Base-by-base conservation (phyloP, 2,329 filamentous ascomycete genomes). In the Cladosporium austrohemisphaericum region DNA sequence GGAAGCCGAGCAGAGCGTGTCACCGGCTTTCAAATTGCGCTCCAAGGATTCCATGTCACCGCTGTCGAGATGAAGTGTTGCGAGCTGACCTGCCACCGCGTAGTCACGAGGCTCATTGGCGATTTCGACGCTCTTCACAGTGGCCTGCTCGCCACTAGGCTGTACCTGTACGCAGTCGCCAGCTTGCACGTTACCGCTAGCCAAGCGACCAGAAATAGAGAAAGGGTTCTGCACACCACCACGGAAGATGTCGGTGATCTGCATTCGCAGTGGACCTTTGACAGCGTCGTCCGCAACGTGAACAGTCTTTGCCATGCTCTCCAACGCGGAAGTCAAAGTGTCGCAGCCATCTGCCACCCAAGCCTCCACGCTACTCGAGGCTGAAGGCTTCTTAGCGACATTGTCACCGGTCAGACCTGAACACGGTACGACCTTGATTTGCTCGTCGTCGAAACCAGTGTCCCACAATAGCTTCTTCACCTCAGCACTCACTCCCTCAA, bases 381-480 rank as follows among this genome's bases (percentile, higher is more conserved):
- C 33, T 23, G 74, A 73, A 1, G 81, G 78, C 49, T 72, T 75
- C 23, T 72, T 75, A 9, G 83, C 80, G 46, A 98, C 83, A 63
- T 98, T 97, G 60, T 92, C 89, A 31, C 93, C 93, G 33, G 84
- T 83, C 1, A 97, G 78, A 1, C 93, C 93, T 0, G 91, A 95
- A 50, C 93, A 89, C 0, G 93, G 93, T 3, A 98, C 79, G 61
- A 95, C 95, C 16, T 81, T 83, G 48, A 96, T 78, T 55, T 93
- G 88, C 66, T 88, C 91, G 4, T 79, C 65, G 50, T 86, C 80
- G 62, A 97, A 98, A 1, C 88, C 89, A 1, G 91, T 87, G 1
- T 84, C 81, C 0, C 80, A 83, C 52, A 98, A 73, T 65, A 98
- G 96, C 0, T 88, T 84, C 0, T 81, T 81, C 55, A 95, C 83